Evolutionary conservation across 208 protist species (phyloP).

Genomic region (Sergeia podlipaevii): DNA sequence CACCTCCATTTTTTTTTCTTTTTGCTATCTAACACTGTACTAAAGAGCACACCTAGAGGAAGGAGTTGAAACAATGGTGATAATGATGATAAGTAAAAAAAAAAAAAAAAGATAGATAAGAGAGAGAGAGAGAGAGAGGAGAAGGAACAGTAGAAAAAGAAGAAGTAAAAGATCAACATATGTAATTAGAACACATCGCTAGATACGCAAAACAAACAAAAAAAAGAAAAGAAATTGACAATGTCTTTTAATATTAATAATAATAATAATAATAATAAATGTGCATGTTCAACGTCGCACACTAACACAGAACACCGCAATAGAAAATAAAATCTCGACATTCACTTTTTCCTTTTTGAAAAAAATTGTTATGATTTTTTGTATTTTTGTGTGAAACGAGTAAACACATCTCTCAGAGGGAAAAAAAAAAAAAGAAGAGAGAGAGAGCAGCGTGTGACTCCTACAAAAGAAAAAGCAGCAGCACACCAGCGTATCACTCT

Average conservation of each 20-base stretch:
- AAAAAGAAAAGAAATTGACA: conserved; percentile 6
- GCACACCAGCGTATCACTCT: no score
- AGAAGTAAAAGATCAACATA: conserved; percentile 7
- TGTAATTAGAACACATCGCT: conserved; percentile 1
- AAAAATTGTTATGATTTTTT: no score
- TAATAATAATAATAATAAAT: no score
- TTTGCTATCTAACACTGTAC: not conserved
- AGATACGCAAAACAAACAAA: conserved; percentile 7
- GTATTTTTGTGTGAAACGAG: no score
- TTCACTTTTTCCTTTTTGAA: no score
- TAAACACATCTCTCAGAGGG: no score
- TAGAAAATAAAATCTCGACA: no score
- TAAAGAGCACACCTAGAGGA: not conserved
- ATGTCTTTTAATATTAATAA: conserved; percentile 1
- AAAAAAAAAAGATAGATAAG: conserved; percentile 2
- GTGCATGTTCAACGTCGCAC: no score
- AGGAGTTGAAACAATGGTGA: conserved; percentile 1
- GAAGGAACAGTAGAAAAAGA: conserved; percentile 8
- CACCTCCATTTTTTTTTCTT: conserved; percentile 68
- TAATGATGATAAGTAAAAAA: conserved; percentile 4
- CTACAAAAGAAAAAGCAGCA: no score
- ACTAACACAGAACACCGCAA: no score
- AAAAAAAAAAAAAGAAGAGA: conserved; percentile 17
- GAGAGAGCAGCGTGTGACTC: not conserved
- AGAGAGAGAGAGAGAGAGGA: not conserved